Evolutionary conservation across 352 stramenopile genomes (phyloP).

Genomic region (Pythium plurisporium): DNA sequence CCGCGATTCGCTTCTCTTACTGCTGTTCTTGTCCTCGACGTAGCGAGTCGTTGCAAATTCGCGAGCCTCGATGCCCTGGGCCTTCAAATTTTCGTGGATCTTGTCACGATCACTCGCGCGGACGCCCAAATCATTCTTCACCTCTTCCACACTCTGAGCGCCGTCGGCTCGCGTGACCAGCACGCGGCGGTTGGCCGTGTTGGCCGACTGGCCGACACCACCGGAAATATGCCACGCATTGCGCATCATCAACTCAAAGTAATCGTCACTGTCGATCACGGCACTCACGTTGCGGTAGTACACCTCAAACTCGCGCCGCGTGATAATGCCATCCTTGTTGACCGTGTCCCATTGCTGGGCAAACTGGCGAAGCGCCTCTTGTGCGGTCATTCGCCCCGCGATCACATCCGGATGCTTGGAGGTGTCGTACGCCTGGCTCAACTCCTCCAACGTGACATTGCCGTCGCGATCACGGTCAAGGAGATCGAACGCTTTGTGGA

Average conservation of each 20-base stretch:
- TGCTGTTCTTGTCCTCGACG: slow-evolving; percentile 23
- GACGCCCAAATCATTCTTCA: slow-evolving; percentile 44
- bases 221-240: slow-evolving; percentile 82
- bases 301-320: slow-evolving; percentile 32
- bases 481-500: slow-evolving; percentile 63
- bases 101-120: slow-evolving; percentile 24
- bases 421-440: slow-evolving; percentile 43
- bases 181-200: slow-evolving; percentile 62
- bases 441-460: slow-evolving; percentile 45
- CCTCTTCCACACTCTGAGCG: slow-evolving; percentile 38
- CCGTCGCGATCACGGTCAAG: slow-evolving; percentile 58
- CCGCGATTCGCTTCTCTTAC: neutral
- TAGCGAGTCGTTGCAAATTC: slow-evolving; percentile 11
- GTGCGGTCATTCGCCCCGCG: slow-evolving; percentile 26
- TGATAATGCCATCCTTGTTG: slow-evolving; percentile 33
- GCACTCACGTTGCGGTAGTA: slow-evolving; percentile 80
- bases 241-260: slow-evolving; percentile 83
- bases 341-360: slow-evolving; percentile 35
- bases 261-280: slow-evolving; percentile 74
- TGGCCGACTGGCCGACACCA: slow-evolving; percentile 51
- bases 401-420: slow-evolving; percentile 53
- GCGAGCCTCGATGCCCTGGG: slow-evolving; percentile 28
- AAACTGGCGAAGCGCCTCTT: slow-evolving; percentile 35
- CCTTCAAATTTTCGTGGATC: slow-evolving; percentile 39
- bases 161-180: slow-evolving; percentile 54